These are phyloP conservation scores for Salix udensis DNA, from an alignment of 345 rosid species.

Conservation along the genomic window DNA sequence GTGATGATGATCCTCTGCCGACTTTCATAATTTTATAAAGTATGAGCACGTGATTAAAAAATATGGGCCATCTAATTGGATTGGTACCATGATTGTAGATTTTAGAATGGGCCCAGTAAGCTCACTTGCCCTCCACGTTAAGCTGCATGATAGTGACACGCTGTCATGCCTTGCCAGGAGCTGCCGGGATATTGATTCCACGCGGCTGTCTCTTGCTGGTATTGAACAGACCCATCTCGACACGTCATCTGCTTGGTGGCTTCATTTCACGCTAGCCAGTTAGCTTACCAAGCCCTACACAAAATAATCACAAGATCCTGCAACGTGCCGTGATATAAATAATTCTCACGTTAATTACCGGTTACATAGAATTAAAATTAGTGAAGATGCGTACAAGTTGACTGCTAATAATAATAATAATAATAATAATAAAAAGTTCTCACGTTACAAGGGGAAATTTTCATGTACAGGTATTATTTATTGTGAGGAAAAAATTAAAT, in stretches of 20 bases:
- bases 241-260: constrained; percentile 1
- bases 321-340: too few relatives aligned
- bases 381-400: too few relatives aligned
- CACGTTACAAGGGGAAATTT: too few relatives aligned
- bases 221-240: not conserved
- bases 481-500: too few relatives aligned
- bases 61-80: not conserved
- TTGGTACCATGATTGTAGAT: not conserved
- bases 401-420: too few relatives aligned
- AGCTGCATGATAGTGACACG: not conserved
- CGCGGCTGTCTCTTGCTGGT: constrained; percentile 2
- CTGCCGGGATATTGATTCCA: not conserved
- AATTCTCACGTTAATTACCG: too few relatives aligned
- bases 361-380: too few relatives aligned
- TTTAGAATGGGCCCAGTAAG: not conserved
- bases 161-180: not conserved
- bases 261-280: not conserved
- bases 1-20: too few relatives aligned
- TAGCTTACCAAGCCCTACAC: not conserved
- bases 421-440: too few relatives aligned
- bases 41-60: not conserved
- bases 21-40: not conserved
- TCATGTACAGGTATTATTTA: too few relatives aligned
- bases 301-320: too few relatives aligned
- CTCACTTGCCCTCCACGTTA: not conserved